Base-by-base conservation (phyloP, 345 rosid genomes). In the Dipteronia dyeriana region DNA sequence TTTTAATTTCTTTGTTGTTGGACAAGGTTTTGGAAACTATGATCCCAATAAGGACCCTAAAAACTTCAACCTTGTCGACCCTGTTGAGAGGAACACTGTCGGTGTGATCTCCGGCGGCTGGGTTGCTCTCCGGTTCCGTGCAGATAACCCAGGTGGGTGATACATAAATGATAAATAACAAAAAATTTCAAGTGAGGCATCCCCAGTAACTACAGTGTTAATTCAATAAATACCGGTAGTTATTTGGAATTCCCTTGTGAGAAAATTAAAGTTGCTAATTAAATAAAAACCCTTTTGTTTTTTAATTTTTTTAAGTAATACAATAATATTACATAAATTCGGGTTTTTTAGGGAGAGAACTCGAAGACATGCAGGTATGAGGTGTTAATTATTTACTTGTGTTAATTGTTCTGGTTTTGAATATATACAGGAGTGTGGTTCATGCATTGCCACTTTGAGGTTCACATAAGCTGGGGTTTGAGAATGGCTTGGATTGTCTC, bases 111-210 rank as follows among this genome's bases (percentile, higher is more conserved):
- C 83, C 1, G 80, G 80, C 9, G 80, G 80, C 4, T 76, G 80
- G 83, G 71, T 81, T 31, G 80, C 80, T 25, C 68, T 81, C 57
- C 71, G 79, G 20, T 81, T 81, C 77, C 83, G 49, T 9, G 78
- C 84, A 9, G 81, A 77, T 66, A 81, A 81, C 31, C 81, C 81
- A 22, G 88, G 90, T 87, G 16, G 63, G 66, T 69, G 20, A 31
- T 54, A 34, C 11, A 45, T 41, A 41, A 41, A 41, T 41, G 1
- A 41, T 41, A 41, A 41, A 34, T 34, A 34, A 34, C 38, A 34
- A 34, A 34, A 34, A 34, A 34, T 4, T 34, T 34, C 38, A 34
- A 26, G 26, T 26, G 1, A 26, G 26, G 26, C 26, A 26, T 26
- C 1, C 26, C 26, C 26, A 26, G 1, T 26, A 26, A 1, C 26